phyloP scores from a whole-genome alignment of 805 yeast species.

The Saitoella complicata region DNA sequence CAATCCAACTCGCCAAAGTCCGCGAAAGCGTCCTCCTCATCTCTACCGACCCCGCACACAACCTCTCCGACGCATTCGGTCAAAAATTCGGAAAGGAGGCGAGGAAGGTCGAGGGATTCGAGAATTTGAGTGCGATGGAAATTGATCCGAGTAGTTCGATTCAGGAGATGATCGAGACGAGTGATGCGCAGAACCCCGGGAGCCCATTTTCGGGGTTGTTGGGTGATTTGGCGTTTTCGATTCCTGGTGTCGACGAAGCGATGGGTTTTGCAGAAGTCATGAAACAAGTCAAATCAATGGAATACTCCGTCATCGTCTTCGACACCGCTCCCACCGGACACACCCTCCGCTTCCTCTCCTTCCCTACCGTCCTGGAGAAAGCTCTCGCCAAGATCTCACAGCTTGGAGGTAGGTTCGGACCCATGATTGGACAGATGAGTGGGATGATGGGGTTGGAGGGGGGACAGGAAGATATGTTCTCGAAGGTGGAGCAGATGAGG shows the following conservation, averaged over 20 bases:
- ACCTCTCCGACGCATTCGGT: conserved; percentile 92
- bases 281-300: conserved; percentile 74
- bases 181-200: conserved; percentile 14
- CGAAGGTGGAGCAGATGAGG: conserved; percentile 65
- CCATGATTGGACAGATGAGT: conserved; percentile 48
- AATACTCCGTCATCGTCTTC: conserved; percentile 78
- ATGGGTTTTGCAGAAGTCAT: conserved; percentile 94
- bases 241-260: conserved; percentile 98
- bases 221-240: conserved; percentile 84
- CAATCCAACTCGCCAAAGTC: conserved; percentile 76
- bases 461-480: conserved; percentile 52
- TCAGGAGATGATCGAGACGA: conserved; percentile 61
- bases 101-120: conserved; percentile 74
- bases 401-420: conserved; percentile 74
- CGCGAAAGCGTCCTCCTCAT: conserved; percentile 77
- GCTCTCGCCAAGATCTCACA: conserved; percentile 76
- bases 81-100: conserved; percentile 98
- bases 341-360: conserved; percentile 82
- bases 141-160: conserved; percentile 91
- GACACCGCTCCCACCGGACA: conserved; percentile 99
- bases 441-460: conserved; percentile 27
- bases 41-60: conserved; percentile 98
- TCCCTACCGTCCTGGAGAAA: conserved; percentile 83
- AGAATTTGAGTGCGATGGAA: conserved; percentile 91
- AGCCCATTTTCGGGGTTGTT: conserved; percentile 40